phyloP scores from a whole-genome alignment of 331 rosid genomes.

The Erythrophleum ivorense region DNA sequence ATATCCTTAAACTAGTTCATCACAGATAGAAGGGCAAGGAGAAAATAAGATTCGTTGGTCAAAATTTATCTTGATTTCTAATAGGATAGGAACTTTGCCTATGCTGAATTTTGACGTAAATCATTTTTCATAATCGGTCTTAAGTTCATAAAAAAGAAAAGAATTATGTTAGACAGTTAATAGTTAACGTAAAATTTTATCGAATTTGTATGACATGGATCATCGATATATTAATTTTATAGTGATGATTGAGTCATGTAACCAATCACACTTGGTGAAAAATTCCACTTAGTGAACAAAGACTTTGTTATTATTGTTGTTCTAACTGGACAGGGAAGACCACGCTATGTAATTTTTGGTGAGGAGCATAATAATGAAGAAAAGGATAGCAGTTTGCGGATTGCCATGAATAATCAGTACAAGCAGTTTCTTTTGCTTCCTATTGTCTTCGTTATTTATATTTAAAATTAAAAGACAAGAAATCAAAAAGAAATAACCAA shows the following conservation, averaged over 20 bases:
- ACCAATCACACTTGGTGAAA: too few relatives aligned
- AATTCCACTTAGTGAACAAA: too few relatives aligned
- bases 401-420: slow-evolving; percentile 1
- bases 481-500: background rate
- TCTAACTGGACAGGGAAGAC: background rate
- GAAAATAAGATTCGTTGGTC: slow-evolving; percentile 7
- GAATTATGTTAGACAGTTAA: too few relatives aligned
- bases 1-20: background rate
- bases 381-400: background rate
- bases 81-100: background rate
- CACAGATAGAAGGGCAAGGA: background rate
- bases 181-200: too few relatives aligned
- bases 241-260: too few relatives aligned
- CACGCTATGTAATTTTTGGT: background rate
- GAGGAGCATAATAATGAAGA: background rate
- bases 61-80: slow-evolving; percentile 11
- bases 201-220: too few relatives aligned
- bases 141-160: too few relatives aligned
- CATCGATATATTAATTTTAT: too few relatives aligned
- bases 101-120: too few relatives aligned
- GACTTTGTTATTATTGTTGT: too few relatives aligned
- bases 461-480: background rate
- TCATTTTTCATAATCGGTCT: too few relatives aligned
- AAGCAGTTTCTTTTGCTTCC: background rate
- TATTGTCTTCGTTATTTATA: slow-evolving; percentile 3